Evolutionary conservation across 768 basidiomycete species (phyloP).

Genomic region (Daedaleopsis sinensis): DNA sequence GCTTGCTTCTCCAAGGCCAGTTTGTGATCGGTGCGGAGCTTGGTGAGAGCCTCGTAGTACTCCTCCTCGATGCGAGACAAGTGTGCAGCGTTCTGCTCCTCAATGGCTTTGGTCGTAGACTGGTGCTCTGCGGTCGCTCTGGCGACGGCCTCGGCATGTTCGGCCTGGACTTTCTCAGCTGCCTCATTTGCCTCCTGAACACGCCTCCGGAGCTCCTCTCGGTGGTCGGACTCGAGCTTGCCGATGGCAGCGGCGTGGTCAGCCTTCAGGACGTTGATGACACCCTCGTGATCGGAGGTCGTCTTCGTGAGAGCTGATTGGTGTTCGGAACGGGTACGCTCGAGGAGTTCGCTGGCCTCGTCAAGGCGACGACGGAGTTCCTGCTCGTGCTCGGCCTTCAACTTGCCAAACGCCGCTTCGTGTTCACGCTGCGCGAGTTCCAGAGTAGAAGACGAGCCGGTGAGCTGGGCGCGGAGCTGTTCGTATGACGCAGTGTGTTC

Average conservation of each 20-base stretch:
- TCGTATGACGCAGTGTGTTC: constrained; percentile 17
- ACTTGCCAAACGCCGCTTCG: constrained; percentile 59
- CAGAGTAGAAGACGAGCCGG: constrained; percentile 31
- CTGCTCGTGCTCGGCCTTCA: constrained; percentile 42
- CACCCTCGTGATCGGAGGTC: constrained; percentile 53
- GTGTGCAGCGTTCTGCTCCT: constrained; percentile 55
- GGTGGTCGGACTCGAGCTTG: constrained; percentile 50
- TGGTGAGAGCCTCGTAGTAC: constrained; percentile 79
- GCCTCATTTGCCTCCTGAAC: constrained; percentile 53
- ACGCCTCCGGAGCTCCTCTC: constrained; percentile 52
- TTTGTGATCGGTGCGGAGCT: constrained; percentile 73
- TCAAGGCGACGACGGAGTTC: constrained; percentile 53
- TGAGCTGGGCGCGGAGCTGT: constrained; percentile 33
- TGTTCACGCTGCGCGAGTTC: constrained; percentile 54
- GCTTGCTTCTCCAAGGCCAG: constrained; percentile 64
- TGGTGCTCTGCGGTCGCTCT: constrained; percentile 57
- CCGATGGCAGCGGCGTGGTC: constrained; percentile 61
- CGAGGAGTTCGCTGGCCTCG: constrained; percentile 56
- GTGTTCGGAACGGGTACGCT: constrained; percentile 55
- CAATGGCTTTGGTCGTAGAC: constrained; percentile 59
- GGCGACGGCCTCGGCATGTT: constrained; percentile 55
- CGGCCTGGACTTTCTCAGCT: constrained; percentile 50
- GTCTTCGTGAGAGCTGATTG: constrained; percentile 50
- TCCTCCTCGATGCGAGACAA: constrained; percentile 77
- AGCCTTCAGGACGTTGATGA: constrained; percentile 58